A percentile compares a stretch with the other conserved stretches of the same genome.
Conservation (phyloP, 75 land plant genomes). For the Ceratopteris richardii region DNA sequence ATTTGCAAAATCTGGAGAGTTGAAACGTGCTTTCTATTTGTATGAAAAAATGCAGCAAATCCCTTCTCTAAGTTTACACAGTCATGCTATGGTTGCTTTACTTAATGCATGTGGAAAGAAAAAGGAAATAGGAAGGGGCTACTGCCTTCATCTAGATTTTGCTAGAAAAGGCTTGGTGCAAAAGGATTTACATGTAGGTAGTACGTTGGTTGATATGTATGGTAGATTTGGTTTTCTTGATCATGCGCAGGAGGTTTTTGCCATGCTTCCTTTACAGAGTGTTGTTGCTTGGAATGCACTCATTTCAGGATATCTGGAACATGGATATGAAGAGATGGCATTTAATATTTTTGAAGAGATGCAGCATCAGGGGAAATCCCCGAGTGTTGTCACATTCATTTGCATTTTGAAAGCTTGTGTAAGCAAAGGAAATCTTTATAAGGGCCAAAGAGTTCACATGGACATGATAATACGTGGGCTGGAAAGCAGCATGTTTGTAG, state of each 20-base stretch:
- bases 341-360: not conserved
- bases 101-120: too few relatives aligned
- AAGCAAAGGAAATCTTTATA: constrained; percentile 22
- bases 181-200: not conserved
- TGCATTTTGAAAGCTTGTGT: constrained; percentile 51
- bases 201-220: not conserved
- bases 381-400: too few relatives aligned
- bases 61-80: too few relatives aligned
- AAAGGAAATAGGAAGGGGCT: too few relatives aligned
- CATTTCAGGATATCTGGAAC: not conserved
- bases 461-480: constrained; percentile 18
- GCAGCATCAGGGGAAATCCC: too few relatives aligned
- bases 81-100: too few relatives aligned
- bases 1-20: too few relatives aligned
- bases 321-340: not conserved
- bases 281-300: not conserved
- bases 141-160: too few relatives aligned
- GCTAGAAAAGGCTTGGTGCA: too few relatives aligned
- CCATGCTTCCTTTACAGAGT: not conserved
- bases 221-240: not conserved
- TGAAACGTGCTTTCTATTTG: too few relatives aligned
- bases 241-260: not conserved
- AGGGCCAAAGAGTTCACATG: constrained; percentile 35
- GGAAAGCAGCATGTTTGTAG: constrained; percentile 25
- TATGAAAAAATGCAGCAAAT: too few relatives aligned